Percentiles rank a stretch among this genome's conserved stretches.
phyloP scores from a whole-genome alignment of 768 basidiomycete species.

The Pleurotus ostreatus region DNA sequence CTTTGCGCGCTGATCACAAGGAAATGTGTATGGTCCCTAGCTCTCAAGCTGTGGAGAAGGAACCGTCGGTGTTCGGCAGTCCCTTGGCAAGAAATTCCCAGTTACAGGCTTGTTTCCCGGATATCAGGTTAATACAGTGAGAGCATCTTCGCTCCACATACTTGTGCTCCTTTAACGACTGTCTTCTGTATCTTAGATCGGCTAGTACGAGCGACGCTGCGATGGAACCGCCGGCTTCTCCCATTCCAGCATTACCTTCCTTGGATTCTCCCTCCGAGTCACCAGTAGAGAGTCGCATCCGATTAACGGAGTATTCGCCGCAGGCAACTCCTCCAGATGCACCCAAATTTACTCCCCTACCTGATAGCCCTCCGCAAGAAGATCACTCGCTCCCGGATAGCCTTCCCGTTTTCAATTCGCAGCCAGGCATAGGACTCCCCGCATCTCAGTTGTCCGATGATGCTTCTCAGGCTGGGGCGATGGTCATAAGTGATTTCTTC shows the following conservation, averaged over 20 bases:
- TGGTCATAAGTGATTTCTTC: constrained; percentile 35
- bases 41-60: constrained; percentile 42
- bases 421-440: neutral
- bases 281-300: too few relatives aligned
- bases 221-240: too few relatives aligned
- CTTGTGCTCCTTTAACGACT: too few relatives aligned
- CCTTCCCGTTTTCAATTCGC: neutral
- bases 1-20: constrained; percentile 7
- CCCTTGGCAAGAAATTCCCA: neutral
- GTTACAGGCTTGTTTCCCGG: constrained; percentile 5
- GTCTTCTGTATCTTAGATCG: too few relatives aligned
- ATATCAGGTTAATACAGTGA: too few relatives aligned
- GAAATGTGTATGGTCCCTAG: constrained; percentile 32
- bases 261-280: too few relatives aligned
- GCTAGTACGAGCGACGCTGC: too few relatives aligned
- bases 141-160: too few relatives aligned
- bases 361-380: neutral
- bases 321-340: too few relatives aligned
- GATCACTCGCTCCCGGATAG: constrained; percentile 8
- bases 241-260: too few relatives aligned
- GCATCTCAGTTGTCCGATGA: neutral
- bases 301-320: too few relatives aligned
- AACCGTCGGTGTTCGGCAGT: constrained; percentile 8
- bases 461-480: constrained; percentile 25
- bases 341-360: neutral